phyloP scores from a whole-genome alignment of 331 rosid species.

The Acacia pycnantha region DNA sequence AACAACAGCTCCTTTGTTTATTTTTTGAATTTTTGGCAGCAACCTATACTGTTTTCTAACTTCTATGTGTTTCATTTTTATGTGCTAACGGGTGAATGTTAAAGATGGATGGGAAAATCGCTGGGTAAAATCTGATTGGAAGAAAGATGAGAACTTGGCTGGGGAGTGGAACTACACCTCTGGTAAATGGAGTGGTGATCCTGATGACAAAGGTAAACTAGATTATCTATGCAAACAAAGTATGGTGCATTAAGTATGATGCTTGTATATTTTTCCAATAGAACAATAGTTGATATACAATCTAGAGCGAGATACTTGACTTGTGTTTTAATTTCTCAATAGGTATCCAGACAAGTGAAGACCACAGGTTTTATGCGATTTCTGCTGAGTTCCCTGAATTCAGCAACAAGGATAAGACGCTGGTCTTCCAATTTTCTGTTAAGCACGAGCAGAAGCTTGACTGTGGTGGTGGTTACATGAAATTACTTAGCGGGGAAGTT shows the following conservation, averaged over 20 bases:
- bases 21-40: background rate
- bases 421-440: constrained; percentile 92
- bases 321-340: constrained; percentile 23
- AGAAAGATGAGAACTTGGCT: constrained; percentile 76
- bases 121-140: constrained; percentile 98
- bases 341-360: constrained; percentile 99
- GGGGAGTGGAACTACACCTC: constrained; percentile 97
- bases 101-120: constrained; percentile 86
- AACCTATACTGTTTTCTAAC: background rate
- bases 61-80: constrained; percentile 5
- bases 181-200: constrained; percentile 89
- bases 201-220: constrained; percentile 78
- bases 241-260: background rate
- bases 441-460: constrained; percentile 99
- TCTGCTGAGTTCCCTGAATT: constrained; percentile 95
- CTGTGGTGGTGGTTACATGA: constrained; percentile 99
- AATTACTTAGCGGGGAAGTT: constrained; percentile 77
- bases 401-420: constrained; percentile 82
- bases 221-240: background rate
- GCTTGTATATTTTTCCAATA: constrained; percentile 5
- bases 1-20: background rate
- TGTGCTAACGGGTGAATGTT: constrained; percentile 23
- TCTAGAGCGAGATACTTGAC: background rate
- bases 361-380: constrained; percentile 88
- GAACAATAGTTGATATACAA: background rate